Evolutionary conservation across 1,284 basidiomycete genomes (phyloP).

Genomic region (Rhodotorula sp.): DNA sequence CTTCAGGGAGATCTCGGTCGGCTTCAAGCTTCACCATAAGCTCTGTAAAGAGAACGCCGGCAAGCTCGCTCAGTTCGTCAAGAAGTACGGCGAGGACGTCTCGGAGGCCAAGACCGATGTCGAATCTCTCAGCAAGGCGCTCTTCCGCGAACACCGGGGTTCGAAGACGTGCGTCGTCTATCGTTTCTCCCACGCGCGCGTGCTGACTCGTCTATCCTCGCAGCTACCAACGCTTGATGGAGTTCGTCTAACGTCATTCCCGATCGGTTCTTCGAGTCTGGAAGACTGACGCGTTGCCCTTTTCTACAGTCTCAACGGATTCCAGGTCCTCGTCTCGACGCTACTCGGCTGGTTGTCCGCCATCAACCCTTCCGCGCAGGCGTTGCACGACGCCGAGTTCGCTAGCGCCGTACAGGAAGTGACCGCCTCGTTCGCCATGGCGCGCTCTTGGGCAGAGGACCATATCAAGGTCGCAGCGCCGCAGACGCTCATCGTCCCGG

Average conservation of each 20-base stretch:
- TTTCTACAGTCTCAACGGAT: conserved; percentile 1
- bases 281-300: too few relatives aligned
- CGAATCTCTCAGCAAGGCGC: not conserved
- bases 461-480: conserved; percentile 15
- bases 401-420: not conserved
- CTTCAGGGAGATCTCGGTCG: not conserved
- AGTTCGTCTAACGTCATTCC: not conserved
- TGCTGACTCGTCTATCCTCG: not conserved
- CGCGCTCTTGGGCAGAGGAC: not conserved
- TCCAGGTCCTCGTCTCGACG: conserved; percentile 4
- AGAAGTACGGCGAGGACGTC: conserved; percentile 10
- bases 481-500: conserved; percentile 16
- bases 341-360: conserved; percentile 10
- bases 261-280: too few relatives aligned
- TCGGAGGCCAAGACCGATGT: conserved; percentile 6
- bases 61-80: not conserved
- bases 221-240: conserved; percentile 7
- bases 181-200: accelerated
- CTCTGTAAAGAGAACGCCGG: conserved; percentile 6
- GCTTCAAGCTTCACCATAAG: conserved; percentile 9
- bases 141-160: conserved; percentile 2
- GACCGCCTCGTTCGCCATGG: not conserved
- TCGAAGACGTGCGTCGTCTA: not conserved
- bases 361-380: conserved; percentile 1
- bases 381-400: conserved; percentile 14